Conservation (phyloP, 208 protist genomes). For the Acanthamoeba castellanii region DNA sequence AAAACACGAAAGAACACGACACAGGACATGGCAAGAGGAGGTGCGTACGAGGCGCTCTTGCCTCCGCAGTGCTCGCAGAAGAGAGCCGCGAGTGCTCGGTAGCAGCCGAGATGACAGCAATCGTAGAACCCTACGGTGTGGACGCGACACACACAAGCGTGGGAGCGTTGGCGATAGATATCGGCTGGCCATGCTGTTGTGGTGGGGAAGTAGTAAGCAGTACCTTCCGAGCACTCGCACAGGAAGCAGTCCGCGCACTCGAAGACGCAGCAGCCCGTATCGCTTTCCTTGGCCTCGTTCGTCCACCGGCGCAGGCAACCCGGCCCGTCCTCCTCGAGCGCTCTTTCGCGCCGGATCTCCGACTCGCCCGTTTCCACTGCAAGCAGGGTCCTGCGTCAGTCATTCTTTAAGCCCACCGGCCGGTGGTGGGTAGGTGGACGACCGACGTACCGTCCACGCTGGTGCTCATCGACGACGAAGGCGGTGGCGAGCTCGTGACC, state of each 20-base stretch:
- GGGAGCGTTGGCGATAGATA: no score
- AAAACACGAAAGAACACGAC: background rate
- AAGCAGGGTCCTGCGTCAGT: background rate
- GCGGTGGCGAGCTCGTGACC: slow-evolving; percentile 22
- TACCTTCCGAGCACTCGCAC: slow-evolving; percentile 12
- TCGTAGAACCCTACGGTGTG: background rate
- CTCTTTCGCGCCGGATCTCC: background rate
- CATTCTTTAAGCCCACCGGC: no score
- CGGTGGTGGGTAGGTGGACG: no score
- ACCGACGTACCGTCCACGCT: background rate
- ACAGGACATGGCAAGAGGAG: background rate
- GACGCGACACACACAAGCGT: background rate
- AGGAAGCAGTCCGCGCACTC: slow-evolving; percentile 40
- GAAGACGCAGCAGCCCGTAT: slow-evolving; percentile 54
- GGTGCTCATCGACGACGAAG: slow-evolving; percentile 40
- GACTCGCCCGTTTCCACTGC: slow-evolving; percentile 10
- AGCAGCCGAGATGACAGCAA: background rate
- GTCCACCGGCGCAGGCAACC: background rate
- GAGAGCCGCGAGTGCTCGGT: background rate
- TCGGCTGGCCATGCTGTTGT: no score
- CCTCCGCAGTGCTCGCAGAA: slow-evolving; percentile 61
- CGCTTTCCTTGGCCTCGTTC: background rate
- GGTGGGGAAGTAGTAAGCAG: no score
- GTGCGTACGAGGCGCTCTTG: background rate
- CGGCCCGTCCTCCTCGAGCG: background rate